These are phyloP conservation scores for Cadophora sp. DNA, from an alignment of 2,329 filamentous ascomycete genomes.

Conservation along the genomic window DNA sequence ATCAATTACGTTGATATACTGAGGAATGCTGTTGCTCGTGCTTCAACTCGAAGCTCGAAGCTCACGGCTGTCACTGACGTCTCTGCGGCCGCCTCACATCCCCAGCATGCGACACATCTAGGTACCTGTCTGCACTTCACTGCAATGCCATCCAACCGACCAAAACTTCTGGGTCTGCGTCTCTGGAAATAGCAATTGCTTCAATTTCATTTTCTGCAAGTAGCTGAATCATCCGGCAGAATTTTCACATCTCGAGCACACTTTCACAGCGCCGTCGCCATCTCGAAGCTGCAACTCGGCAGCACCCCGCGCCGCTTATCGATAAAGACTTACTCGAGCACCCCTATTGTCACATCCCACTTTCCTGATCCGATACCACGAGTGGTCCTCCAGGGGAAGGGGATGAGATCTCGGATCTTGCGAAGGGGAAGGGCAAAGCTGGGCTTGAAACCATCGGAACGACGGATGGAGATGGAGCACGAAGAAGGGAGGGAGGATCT, in stretches of 20 bases:
- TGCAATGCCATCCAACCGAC: not conserved
- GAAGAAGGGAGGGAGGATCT: not conserved
- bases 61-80: constrained; percentile 6
- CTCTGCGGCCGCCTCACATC: constrained; percentile 5
- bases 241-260: not conserved
- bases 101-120: not conserved
- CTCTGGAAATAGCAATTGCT: not conserved
- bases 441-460: not conserved
- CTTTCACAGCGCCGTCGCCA: not conserved
- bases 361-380: constrained; percentile 1
- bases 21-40: not conserved
- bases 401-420: not conserved
- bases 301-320: constrained; percentile 6
- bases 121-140: not conserved
- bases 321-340: constrained; percentile 11
- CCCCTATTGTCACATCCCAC: constrained; percentile 7
- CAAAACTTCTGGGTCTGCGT: not conserved
- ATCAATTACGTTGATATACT: constrained; percentile 8
- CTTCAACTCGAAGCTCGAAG: not conserved
- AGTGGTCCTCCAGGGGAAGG: not conserved
- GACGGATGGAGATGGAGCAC: constrained; percentile 1
- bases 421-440: not conserved
- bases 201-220: constrained; percentile 4
- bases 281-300: not conserved
- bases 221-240: constrained; percentile 1